Conservation (phyloP, 768 basidiomycete species). For the Exidia glandulosa region DNA sequence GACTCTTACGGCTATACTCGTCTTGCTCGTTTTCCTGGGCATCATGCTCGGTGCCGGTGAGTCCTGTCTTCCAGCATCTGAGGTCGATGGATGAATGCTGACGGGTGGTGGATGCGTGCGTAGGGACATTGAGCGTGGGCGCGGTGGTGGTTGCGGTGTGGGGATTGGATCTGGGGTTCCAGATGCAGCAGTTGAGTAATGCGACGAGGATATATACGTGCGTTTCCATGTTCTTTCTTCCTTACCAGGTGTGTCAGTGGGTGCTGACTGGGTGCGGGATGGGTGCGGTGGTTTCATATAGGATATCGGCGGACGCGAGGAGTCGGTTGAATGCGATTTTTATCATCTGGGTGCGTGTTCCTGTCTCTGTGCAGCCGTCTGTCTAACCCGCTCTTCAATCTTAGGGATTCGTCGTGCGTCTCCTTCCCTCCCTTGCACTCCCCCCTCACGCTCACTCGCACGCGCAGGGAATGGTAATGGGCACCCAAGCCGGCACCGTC, state of each 20-base stretch:
- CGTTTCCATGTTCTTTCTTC: too few relatives aligned
- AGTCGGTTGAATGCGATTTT: slow-evolving; percentile 69
- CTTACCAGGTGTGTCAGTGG: too few relatives aligned
- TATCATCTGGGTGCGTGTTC: slow-evolving; percentile 46
- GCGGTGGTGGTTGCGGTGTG: neutral
- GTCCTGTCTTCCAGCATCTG: neutral
- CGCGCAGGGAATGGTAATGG: slow-evolving; percentile 75
- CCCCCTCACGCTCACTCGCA: slow-evolving; percentile 10
- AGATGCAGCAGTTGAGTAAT: slow-evolving; percentile 42
- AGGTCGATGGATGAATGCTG: slow-evolving; percentile 49
- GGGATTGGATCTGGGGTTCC: slow-evolving; percentile 55
- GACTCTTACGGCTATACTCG: slow-evolving; percentile 42
- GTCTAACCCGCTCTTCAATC: neutral
- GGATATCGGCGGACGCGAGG: slow-evolving; percentile 35
- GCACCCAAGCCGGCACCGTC: slow-evolving; percentile 61
- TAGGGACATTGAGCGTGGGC: neutral
- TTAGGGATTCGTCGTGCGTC: neutral
- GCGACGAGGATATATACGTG: neutral
- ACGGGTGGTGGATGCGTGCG: slow-evolving; percentile 52
- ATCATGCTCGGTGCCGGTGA: neutral
- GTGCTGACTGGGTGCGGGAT: too few relatives aligned
- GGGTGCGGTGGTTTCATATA: neutral
- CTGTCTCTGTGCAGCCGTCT: neutral
- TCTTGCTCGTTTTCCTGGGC: slow-evolving; percentile 37
- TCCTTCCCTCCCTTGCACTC: neutral